Base-by-base conservation (phyloP, 768 basidiomycete species). In the Mycena haematopus region DNA sequence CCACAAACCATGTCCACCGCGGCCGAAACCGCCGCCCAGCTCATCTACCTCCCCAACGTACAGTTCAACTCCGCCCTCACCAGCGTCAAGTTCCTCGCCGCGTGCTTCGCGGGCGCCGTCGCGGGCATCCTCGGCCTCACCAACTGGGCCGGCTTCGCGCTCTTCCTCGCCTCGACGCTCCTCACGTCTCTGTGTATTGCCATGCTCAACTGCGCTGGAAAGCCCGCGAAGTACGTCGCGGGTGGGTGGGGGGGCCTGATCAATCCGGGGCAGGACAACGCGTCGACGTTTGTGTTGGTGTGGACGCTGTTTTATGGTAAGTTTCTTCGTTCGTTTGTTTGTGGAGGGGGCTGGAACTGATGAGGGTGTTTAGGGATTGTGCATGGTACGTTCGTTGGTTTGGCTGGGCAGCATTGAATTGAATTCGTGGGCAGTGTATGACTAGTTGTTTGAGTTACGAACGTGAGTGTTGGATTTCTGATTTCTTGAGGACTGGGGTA, bases 301-400 rank as follows among this genome's bases (percentile, higher is more conserved):
- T 98, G 95, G 95, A 98, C 95, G 36, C 78, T 96, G 58, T 92
- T 95, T 74, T 96, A 92, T 73, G 95, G 92, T 93, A 69, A 62
- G 90, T 77, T 10, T 24, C n/a, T 60, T 19, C 6, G 38, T 64
- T 21, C 15, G 35, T 44, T 31, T 9, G 29, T 31, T 29, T 40
- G 38, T 19, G 7, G 21, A 3, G 14, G 40, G 14, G 11, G 19
- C 35, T 21, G 35, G 17, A 47, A n/a, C 49, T 25, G n/a, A n/a
- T n/a, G n/a, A n/a, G n/a, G 21, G 17, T 45, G 4, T 22, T 7
- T 52, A 83, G 81, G 79, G 36, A 79, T 83, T 70, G 80, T 84
- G 35, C 83, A 83, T 71, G 83, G 83, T 84, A 52, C 35, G 69
- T 53, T n/a, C 21, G 19, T 7, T 19, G 35, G 8, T 19, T 42